phyloP scores from a whole-genome alignment of 2,329 filamentous ascomycete species.

The Didymellaceae sp. region DNA sequence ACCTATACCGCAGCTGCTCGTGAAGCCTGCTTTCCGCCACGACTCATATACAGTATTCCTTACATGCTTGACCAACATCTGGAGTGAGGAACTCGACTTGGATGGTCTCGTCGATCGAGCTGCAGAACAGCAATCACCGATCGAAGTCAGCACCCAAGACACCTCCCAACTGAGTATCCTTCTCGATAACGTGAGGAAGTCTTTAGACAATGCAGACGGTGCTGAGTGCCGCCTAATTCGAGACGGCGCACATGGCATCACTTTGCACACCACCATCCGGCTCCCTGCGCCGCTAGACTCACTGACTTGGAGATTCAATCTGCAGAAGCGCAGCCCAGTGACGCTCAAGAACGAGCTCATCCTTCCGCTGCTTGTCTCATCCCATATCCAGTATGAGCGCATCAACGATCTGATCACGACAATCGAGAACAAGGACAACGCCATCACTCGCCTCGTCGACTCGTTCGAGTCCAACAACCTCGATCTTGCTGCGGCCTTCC shows the following conservation, averaged over 20 bases:
- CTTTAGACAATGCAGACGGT: conserved; percentile 49
- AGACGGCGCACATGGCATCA: conserved; percentile 47
- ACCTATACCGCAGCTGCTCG: conserved; percentile 65
- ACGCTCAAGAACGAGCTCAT: conserved; percentile 59
- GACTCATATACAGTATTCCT: conserved; percentile 69
- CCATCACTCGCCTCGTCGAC: conserved; percentile 64
- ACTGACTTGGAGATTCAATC: conserved; percentile 69
- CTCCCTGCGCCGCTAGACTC: conserved; percentile 68
- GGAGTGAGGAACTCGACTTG: conserved; percentile 69
- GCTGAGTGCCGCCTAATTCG: conserved; percentile 46
- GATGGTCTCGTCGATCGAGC: conserved; percentile 69
- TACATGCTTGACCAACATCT: conserved; percentile 76
- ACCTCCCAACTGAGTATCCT: conserved; percentile 71
- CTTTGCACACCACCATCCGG: conserved; percentile 63
- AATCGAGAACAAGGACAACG: conserved; percentile 64
- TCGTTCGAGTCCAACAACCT: conserved; percentile 63
- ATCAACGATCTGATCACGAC: conserved; percentile 57
- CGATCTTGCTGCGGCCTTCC: conserved; percentile 64
- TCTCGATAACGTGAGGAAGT: conserved; percentile 66
- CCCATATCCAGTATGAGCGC: conserved; percentile 55
- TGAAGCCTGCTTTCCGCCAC: conserved; percentile 63
- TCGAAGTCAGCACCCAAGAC: conserved; percentile 72
- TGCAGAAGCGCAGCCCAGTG: conserved; percentile 54
- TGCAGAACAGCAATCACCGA: conserved; percentile 68
- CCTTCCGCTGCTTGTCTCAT: conserved; percentile 59